These are phyloP conservation scores for Raphanus hybrid DNA, from an alignment of 441 rosid genomes.

Conservation along the genomic window DNA sequence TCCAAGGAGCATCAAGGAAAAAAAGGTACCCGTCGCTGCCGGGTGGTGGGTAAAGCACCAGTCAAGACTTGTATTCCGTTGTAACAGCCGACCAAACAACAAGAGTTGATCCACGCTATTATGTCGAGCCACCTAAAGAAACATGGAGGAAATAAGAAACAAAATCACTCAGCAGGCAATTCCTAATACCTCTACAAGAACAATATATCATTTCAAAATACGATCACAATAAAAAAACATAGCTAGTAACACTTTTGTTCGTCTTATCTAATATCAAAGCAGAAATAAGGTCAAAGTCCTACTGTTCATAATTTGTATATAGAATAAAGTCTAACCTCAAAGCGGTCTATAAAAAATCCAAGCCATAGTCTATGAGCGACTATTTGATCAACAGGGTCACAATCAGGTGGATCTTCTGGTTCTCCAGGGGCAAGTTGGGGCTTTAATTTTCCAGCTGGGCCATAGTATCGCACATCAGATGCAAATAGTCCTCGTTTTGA, in stretches of 20 bases:
- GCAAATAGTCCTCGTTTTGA: conserved; percentile 87
- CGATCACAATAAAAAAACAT: neutral
- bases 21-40: conserved; percentile 88
- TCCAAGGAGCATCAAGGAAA: conserved; percentile 94
- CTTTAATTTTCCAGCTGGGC: conserved; percentile 81
- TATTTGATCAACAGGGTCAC: conserved; percentile 79
- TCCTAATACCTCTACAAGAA: neutral
- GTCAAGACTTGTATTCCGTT: conserved; percentile 70
- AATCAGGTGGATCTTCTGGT: conserved; percentile 64
- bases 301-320: neutral
- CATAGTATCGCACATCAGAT: conserved; percentile 64
- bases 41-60: conserved; percentile 93
- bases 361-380: conserved; percentile 90
- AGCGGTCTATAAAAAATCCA: conserved; percentile 90
- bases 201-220: conserved; percentile 8
- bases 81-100: conserved; percentile 80
- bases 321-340: conserved; percentile 67
- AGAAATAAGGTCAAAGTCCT: neutral
- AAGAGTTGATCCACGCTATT: conserved; percentile 84
- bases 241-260: neutral
- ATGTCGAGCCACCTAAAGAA: conserved; percentile 73
- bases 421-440: conserved; percentile 92
- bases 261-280: neutral
- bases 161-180: neutral
- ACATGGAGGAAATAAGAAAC: conserved; percentile 35